phyloP scores from a whole-genome alignment of 176 grass and related monocot genomes.

The Zoysia pacifica region DNA sequence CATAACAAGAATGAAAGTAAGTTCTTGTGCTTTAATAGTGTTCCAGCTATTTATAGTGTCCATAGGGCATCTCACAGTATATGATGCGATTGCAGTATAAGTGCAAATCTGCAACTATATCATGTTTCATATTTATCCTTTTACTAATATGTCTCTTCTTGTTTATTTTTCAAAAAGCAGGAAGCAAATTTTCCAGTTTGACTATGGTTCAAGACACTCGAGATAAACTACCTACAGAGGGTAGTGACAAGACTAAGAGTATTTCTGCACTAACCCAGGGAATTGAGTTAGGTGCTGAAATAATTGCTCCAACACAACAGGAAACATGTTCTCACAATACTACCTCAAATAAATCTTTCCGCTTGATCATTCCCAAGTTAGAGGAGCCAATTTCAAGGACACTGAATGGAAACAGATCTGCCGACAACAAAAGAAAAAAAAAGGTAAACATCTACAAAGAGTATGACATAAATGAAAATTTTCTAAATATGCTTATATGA shows the following conservation, averaged over 20 bases:
- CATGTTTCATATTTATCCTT: not conserved
- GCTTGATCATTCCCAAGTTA: not conserved
- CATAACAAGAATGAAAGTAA: too few relatives aligned
- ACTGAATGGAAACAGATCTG: not conserved
- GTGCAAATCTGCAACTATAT: not conserved
- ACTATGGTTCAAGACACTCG: not conserved
- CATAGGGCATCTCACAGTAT: not conserved
- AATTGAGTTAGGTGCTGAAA: not conserved
- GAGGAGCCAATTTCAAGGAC: not conserved
- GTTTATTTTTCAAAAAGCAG: not conserved
- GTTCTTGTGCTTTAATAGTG: not conserved
- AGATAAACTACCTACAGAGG: not conserved
- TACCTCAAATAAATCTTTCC: not conserved
- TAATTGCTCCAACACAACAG: not conserved
- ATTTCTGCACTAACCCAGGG: not conserved
- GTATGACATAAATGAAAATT: too few relatives aligned
- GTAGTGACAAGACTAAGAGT: not conserved
- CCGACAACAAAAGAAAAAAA: not conserved
- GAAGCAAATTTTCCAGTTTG: not conserved
- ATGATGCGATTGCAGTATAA: not conserved
- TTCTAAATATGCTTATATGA: too few relatives aligned
- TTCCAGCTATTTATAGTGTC: not conserved
- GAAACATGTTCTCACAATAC: not conserved
- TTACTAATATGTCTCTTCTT: not conserved
- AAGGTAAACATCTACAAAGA: not conserved